Evolutionary conservation across 2,329 filamentous ascomycete species (phyloP), one percentile per base, ranked within the genome.

Genomic region (Aspergillus neoniger): DNA sequence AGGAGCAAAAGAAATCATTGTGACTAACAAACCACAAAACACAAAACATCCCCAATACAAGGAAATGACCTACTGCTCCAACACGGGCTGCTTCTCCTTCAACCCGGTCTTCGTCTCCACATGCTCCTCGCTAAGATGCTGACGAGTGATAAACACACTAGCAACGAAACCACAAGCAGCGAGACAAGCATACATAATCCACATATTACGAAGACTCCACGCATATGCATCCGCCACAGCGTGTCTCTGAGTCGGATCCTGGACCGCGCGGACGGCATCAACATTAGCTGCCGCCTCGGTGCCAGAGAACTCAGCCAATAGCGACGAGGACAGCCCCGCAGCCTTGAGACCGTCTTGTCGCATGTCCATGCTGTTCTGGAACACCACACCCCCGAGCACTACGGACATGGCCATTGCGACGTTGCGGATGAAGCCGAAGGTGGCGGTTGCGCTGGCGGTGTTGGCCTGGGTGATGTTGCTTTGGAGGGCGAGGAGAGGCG

Each of bases 341-440:
- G 19, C 88, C 83, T 14, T 86, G 82, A 38, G 88, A 8, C 28
- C 28, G 2, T 48, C 36, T 12, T 56, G 60, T 19, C 48, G 52
- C 56, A 53, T 41, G 48, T 55, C 47, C 74, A 75, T 76, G 55
- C 30, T 73, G 72, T 93, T 92, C 75, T 91, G 88, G 77, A 93
- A 92, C 39, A 93, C 83, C 48, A 92, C 89, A n/a, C 89, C 87
- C 23, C 91, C 91, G 41, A 92, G 81, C 3, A 91, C 89, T 56
- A 92, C 83, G 0, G 86, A 87, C 25, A 88, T 84, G 6, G 87
- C 83, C 0, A 86, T 90, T 14, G 86, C 88, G 5, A 92, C 78
- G 66, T 90, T 89, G 28, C 90, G 85, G 12, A 88, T 81, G 61
- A 86, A 84, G 0, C 77, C 77, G 3, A 85, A 72, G 0, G 83